Percentiles rank a stretch among this genome's conserved stretches.
These are phyloP conservation scores for Stephanodiscus triporus DNA, from an alignment of 108 stramenopile genomes.

Conservation along the genomic window DNA sequence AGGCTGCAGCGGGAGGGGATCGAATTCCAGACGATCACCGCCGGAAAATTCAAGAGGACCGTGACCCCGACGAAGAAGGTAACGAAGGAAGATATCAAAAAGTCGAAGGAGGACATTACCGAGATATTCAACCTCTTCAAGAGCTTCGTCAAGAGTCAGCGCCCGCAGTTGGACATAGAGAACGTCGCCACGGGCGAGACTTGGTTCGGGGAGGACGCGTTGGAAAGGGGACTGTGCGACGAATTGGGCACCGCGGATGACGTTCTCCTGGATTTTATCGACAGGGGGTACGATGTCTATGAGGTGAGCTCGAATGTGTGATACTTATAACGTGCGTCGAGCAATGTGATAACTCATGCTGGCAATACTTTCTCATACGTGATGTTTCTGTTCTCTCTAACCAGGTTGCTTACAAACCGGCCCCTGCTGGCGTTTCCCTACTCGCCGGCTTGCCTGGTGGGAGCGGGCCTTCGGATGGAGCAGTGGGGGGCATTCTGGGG, in stretches of 20 bases:
- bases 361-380: slow-evolving; percentile 15
- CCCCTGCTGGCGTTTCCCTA: slow-evolving; percentile 20
- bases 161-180: slow-evolving; percentile 88
- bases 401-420: slow-evolving; percentile 25
- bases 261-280: slow-evolving; percentile 70
- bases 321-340: neutral
- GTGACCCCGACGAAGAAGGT: slow-evolving; percentile 92
- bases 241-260: slow-evolving; percentile 89
- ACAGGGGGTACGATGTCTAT: slow-evolving; percentile 78
- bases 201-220: slow-evolving; percentile 91
- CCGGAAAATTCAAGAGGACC: slow-evolving; percentile 92
- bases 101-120: slow-evolving; percentile 82
- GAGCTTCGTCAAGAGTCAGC: slow-evolving; percentile 74
- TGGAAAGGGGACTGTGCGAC: slow-evolving; percentile 85
- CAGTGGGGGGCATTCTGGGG: slow-evolving; percentile 16
- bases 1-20: slow-evolving; percentile 90
- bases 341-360: slow-evolving; percentile 20
- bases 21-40: slow-evolving; percentile 92
- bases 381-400: neutral
- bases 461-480: neutral
- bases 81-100: slow-evolving; percentile 84
- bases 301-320: slow-evolving; percentile 45
- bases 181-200: slow-evolving; percentile 93
- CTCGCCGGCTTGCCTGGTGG: slow-evolving; percentile 27
- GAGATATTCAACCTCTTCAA: slow-evolving; percentile 86